phyloP scores from a whole-genome alignment of 2,329 filamentous ascomycete species.

The Colletotrichum paranaense region DNA sequence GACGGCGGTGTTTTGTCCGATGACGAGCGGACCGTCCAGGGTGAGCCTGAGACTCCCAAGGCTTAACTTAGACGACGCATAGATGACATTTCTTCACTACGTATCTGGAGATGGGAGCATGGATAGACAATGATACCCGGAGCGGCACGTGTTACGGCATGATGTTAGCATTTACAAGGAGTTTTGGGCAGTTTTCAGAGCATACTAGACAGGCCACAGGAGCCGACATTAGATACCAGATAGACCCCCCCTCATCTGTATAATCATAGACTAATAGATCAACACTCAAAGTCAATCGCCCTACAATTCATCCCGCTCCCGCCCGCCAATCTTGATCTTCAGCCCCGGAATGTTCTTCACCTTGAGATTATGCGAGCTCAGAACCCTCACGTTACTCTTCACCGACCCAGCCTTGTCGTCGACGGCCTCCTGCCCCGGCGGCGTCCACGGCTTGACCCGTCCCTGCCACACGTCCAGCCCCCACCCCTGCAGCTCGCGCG shows the following conservation, averaged over 20 bases:
- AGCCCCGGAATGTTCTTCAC: conserved; percentile 41
- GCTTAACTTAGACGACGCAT: not conserved
- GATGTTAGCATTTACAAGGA: conserved; percentile 29
- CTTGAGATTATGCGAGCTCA: conserved; percentile 39
- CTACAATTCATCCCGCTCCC: conserved; percentile 40
- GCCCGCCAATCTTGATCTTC: conserved; percentile 40
- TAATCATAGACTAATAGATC: conserved; percentile 21
- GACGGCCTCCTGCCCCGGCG: conserved; percentile 41
- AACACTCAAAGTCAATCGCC: not conserved
- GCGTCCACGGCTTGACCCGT: conserved; percentile 47
- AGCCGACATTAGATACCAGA: conserved; percentile 8
- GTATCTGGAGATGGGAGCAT: conserved; percentile 6
- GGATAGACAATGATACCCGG: conserved; percentile 31
- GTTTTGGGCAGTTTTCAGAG: conserved; percentile 16
- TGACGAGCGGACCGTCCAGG: conserved; percentile 32
- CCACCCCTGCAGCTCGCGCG: conserved; percentile 46
- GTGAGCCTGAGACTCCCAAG: conserved; percentile 16
- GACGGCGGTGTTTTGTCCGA: conserved; percentile 29
- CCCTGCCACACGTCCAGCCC: conserved; percentile 52
- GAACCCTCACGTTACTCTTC: conserved; percentile 37
- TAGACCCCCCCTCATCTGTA: conserved; percentile 11
- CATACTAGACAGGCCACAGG: not conserved
- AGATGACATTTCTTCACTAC: not conserved
- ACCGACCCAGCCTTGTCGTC: conserved; percentile 36
- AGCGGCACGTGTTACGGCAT: conserved; percentile 13